Percentiles rank a stretch among this genome's conserved stretches.
These are phyloP conservation scores for Polyporus arcularius DNA, from an alignment of 768 basidiomycete species.

Conservation along the genomic window DNA sequence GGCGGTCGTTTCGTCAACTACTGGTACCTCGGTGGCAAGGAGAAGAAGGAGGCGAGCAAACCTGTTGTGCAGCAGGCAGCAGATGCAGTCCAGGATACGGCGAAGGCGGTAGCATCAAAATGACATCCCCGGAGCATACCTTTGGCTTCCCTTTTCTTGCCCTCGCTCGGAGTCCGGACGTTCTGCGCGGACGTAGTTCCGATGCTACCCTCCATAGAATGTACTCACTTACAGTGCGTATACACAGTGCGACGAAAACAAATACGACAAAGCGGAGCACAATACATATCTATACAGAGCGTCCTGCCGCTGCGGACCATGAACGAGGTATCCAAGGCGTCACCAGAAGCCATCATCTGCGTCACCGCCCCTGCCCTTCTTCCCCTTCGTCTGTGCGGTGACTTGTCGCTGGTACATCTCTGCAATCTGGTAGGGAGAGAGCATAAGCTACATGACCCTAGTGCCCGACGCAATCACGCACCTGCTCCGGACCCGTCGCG, in stretches of 20 bases:
- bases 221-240: constrained; percentile 10
- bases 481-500: constrained; percentile 92
- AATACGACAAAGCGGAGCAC: not conserved
- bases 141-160: not conserved
- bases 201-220: constrained; percentile 9
- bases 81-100: constrained; percentile 44
- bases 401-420: constrained; percentile 94
- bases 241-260: not conserved
- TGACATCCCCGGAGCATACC: not conserved
- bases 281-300: not conserved
- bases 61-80: constrained; percentile 44
- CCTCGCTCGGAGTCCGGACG: not conserved
- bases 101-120: constrained; percentile 34
- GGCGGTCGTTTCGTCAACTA: constrained; percentile 86
- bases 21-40: constrained; percentile 87
- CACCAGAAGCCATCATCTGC: constrained; percentile 82
- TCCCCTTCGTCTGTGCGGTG: constrained; percentile 73
- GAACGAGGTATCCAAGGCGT: not conserved
- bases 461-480: constrained; percentile 32
- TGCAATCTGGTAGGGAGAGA: constrained; percentile 57
- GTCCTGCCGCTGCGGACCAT: not conserved
- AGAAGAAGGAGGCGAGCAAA: constrained; percentile 48
- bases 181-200: not conserved
- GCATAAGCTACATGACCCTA: constrained; percentile 14
- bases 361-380: constrained; percentile 65